phyloP scores from a whole-genome alignment of 2,329 filamentous ascomycete genomes.

The Aureobasidium sp. region DNA sequence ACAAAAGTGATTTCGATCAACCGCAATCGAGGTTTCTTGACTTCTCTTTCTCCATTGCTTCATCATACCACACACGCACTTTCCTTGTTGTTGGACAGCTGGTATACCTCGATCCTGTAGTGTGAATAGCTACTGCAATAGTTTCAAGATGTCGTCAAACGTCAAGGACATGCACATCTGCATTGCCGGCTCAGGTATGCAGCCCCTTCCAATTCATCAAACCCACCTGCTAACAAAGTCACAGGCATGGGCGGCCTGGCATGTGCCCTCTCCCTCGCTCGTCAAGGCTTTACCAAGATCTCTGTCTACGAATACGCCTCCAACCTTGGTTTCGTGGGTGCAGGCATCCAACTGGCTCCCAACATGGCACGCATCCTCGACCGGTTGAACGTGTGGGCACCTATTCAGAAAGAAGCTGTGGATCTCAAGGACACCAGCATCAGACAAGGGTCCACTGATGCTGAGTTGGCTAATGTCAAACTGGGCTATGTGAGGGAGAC shows the following conservation, averaged over 20 bases:
- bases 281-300: conserved; percentile 67
- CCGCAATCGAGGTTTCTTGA: background rate
- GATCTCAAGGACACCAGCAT: conserved; percentile 67
- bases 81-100: background rate
- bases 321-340: conserved; percentile 72
- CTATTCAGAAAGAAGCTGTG: conserved; percentile 64
- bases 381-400: conserved; percentile 63
- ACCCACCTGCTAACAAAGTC: background rate
- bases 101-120: background rate
- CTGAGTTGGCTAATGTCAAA: conserved; percentile 63
- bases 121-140: background rate
- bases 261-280: conserved; percentile 64
- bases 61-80: background rate
- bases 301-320: conserved; percentile 68
- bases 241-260: conserved; percentile 70
- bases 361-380: conserved; percentile 75
- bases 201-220: background rate
- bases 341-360: conserved; percentile 76
- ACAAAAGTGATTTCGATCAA: background rate
- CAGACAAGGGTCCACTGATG: conserved; percentile 60
- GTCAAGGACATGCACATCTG: conserved; percentile 29
- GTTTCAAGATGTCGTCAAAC: conserved; percentile 17
- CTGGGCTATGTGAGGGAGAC: conserved; percentile 59
- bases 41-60: background rate
- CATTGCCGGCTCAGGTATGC: conserved; percentile 30